A percentile compares a stretch with the other conserved stretches of the same genome.
phyloP scores from a whole-genome alignment of 2,329 filamentous ascomycete genomes.

The Metarhizium brunneum region DNA sequence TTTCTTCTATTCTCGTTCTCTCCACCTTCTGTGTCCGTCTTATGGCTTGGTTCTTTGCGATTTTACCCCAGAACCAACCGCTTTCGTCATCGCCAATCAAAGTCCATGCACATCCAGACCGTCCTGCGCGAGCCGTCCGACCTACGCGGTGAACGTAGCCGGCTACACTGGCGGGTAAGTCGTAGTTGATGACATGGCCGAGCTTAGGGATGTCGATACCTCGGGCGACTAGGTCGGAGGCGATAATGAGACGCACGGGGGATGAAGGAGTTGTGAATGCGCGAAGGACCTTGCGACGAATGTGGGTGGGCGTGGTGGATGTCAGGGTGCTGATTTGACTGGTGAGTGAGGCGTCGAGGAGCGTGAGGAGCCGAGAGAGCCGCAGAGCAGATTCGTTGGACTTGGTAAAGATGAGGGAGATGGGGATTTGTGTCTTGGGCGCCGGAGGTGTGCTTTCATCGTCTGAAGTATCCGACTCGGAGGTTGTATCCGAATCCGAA shows the following conservation, averaged over 20 bases:
- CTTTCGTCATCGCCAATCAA: slow-evolving; percentile 74
- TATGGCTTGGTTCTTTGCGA: slow-evolving; percentile 51
- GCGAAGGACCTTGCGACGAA: slow-evolving; percentile 56
- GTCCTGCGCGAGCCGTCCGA: slow-evolving; percentile 76
- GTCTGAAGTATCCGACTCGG: slow-evolving; percentile 18
- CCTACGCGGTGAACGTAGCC: slow-evolving; percentile 90
- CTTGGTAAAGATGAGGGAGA: slow-evolving; percentile 76
- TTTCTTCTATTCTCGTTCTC: slow-evolving; percentile 37
- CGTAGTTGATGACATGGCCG: slow-evolving; percentile 87
- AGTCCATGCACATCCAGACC: slow-evolving; percentile 72
- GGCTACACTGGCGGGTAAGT: slow-evolving; percentile 70
- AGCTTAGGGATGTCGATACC: slow-evolving; percentile 76
- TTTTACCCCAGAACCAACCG: slow-evolving; percentile 84
- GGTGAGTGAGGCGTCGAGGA: slow-evolving; percentile 53
- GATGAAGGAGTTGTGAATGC: slow-evolving; percentile 59
- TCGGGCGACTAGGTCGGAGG: slow-evolving; percentile 86
- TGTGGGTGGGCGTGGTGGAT: slow-evolving; percentile 65
- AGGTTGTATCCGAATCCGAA: slow-evolving; percentile 22
- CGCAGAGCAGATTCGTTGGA: slow-evolving; percentile 84
- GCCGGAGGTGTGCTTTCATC: not conserved
- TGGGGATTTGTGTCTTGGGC: slow-evolving; percentile 21
- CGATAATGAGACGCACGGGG: slow-evolving; percentile 67
- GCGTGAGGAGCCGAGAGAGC: slow-evolving; percentile 66
- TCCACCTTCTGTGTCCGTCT: slow-evolving; percentile 35
- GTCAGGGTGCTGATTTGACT: slow-evolving; percentile 60